Evolutionary conservation across 2,329 filamentous ascomycete species (phyloP).

Genomic region (Colletotrichum destructivum): DNA sequence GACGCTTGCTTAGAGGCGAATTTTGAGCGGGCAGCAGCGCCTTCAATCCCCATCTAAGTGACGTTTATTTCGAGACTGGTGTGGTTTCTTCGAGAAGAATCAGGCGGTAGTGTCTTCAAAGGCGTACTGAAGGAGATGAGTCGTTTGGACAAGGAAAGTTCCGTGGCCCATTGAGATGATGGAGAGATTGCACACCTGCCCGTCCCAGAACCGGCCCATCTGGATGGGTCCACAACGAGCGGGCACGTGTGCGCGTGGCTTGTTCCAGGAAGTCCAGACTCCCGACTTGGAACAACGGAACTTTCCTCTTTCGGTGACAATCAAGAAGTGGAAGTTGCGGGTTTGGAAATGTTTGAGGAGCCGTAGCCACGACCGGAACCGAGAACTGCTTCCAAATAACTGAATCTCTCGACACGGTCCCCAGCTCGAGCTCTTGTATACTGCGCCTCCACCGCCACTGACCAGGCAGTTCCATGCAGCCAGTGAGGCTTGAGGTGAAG

Average conservation of each 20-base stretch:
- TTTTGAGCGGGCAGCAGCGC: neutral
- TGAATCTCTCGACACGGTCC: neutral
- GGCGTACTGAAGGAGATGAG: constrained; percentile 1
- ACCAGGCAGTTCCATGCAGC: neutral
- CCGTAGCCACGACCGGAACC: neutral
- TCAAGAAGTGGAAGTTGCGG: neutral
- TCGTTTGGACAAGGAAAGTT: neutral
- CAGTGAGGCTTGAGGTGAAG: neutral
- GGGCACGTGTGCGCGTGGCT: constrained; percentile 5
- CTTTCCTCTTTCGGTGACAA: constrained; percentile 1
- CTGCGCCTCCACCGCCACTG: neutral
- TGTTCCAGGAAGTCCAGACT: constrained; percentile 1
- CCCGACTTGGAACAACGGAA: neutral
- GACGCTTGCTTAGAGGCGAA: neutral
- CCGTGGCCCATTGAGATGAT: neutral
- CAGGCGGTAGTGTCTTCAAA: neutral
- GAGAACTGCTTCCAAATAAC: neutral
- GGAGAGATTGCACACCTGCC: constrained; percentile 3
- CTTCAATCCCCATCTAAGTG: neutral
- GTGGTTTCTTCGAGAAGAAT: neutral
- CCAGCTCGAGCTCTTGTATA: neutral
- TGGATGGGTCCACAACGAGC: neutral
- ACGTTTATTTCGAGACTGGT: neutral
- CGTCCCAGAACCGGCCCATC: neutral
- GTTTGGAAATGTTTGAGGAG: constrained; percentile 5